Evolutionary conservation across 176 grass and related monocot species (phyloP), one percentile per base, ranked within the genome.

Genomic region (Neostapfia colusana): DNA sequence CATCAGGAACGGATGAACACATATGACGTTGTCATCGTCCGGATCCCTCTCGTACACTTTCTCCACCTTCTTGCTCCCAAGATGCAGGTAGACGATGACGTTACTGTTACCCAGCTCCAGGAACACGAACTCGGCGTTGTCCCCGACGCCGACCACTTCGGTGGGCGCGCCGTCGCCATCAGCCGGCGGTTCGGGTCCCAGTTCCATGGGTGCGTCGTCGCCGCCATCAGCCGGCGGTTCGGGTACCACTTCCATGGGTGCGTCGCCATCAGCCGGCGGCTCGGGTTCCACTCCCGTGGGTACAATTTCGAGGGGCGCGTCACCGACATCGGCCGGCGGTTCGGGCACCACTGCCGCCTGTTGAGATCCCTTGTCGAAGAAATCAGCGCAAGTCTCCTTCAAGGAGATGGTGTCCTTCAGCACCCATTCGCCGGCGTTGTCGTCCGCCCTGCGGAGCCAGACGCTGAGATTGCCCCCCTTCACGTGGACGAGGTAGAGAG

Each of bases 21-120:
- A n/a, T 41, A 67, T 40, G 8, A 28, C 36, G 17, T 57, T 25
- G 10, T 57, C 26, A 18, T 53, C 45, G 21, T 57, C 8, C 8
- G 54, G 54, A 9, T 57, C 54, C 21, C 54, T 57, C 54, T 57
- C 5, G 49, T 78, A 78, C 31, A 78, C 75, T 31, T 77, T 77
- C n/a, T 77, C n/a, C 10, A 77, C 75, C 17, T 21, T 54, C 46
- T 34, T 78, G 62, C n/a, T 78, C 25, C 8, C 11, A 38, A 78
- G 37, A 18, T 53, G 4, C 75, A 78, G 24, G 45, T 48, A 78
- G 37, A 78, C 9, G 54, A 57, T 57, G 54, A 25, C 54, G 54
- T 21, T 21, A 2, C 9, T 57, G 21, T 24, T 8, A 10, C 8
- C 54, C n/a, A 58, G 55, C 55, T 58, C 55, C 10, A 58, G 23